Percentiles rank a stretch among this genome's conserved stretches.
Conservation (phyloP, 805 yeast species). For the Debaryomyces castellii region DNA sequence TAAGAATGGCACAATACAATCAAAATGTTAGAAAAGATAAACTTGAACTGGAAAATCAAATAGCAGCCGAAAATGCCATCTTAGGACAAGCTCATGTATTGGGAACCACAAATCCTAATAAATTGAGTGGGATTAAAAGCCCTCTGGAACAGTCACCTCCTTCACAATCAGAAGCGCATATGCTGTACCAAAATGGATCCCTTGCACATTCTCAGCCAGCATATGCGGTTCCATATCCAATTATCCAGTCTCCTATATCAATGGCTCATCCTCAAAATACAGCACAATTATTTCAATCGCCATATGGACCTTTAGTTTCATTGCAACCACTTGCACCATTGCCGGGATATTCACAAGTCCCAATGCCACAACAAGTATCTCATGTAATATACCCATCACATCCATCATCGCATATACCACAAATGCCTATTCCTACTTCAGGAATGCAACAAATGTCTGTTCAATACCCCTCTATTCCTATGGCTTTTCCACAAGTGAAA, state of each 20-base stretch:
- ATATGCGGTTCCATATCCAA: slow-evolving; percentile 14
- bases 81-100: not conserved
- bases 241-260: slow-evolving; percentile 11
- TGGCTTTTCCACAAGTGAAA: not conserved
- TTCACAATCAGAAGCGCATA: not conserved
- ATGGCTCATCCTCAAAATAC: slow-evolving; percentile 5
- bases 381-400: slow-evolving; percentile 2
- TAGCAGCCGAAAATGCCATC: not conserved
- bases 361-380: slow-evolving; percentile 9
- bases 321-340: slow-evolving; percentile 16
- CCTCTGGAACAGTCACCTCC: not conserved
- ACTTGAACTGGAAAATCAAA: slow-evolving; percentile 5
- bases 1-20: slow-evolving; percentile 49
- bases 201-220: slow-evolving; percentile 5
- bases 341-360: slow-evolving; percentile 4
- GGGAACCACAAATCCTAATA: not conserved
- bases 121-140: not conserved
- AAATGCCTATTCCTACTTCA: not conserved
- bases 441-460: slow-evolving; percentile 1
- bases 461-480: not conserved
- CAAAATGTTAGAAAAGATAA: slow-evolving; percentile 31
- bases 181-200: not conserved
- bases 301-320: slow-evolving; percentile 27
- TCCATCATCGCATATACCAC: not conserved
- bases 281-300: slow-evolving; percentile 20